Conservation (phyloP, 371 early-diverging fungal genomes). For the Dichotomocladium elegans region DNA sequence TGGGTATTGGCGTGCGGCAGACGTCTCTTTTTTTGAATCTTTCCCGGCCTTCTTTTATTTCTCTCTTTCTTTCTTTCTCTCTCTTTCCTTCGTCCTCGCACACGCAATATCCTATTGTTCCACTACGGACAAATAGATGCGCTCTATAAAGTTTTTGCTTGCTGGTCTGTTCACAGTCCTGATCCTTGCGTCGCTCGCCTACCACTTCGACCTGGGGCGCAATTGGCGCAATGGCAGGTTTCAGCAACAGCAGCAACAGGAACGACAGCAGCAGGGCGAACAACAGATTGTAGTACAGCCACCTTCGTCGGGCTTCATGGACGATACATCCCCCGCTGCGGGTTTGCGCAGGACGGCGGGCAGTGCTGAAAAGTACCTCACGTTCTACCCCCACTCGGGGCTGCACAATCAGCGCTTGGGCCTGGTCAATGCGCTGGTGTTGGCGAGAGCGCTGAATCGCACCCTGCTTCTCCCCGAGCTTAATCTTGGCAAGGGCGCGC, state of each 20-base stretch:
- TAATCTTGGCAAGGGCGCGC: conserved; percentile 23
- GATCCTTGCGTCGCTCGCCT: not conserved
- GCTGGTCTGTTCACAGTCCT: not conserved
- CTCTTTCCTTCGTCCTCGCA: not conserved
- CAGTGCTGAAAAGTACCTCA: conserved; percentile 23
- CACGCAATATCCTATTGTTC: not conserved
- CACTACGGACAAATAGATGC: not conserved
- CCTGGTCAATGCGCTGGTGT: conserved; percentile 26
- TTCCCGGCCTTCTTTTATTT: not conserved
- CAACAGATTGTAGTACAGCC: too few relatives aligned
- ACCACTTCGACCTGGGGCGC: too few relatives aligned
- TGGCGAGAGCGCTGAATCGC: conserved; percentile 28
- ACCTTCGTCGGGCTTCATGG: too few relatives aligned
- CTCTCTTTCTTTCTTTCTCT: not conserved
- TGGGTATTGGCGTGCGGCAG: too few relatives aligned
- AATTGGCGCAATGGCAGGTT: too few relatives aligned
- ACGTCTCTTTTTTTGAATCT: conserved; percentile 1
- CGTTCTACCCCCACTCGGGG: conserved; percentile 35
- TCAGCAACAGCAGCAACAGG: too few relatives aligned
- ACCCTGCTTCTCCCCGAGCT: conserved; percentile 29
- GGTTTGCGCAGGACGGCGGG: not conserved
- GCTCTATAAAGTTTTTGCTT: conserved; percentile 7
- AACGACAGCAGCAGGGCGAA: too few relatives aligned
- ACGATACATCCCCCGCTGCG: too few relatives aligned
- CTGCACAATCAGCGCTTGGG: conserved; percentile 33